Evolutionary conservation across 2,329 filamentous ascomycete species (phyloP), one percentile per base, ranked within the genome.

Genomic region (Ophiostoma ips): DNA sequence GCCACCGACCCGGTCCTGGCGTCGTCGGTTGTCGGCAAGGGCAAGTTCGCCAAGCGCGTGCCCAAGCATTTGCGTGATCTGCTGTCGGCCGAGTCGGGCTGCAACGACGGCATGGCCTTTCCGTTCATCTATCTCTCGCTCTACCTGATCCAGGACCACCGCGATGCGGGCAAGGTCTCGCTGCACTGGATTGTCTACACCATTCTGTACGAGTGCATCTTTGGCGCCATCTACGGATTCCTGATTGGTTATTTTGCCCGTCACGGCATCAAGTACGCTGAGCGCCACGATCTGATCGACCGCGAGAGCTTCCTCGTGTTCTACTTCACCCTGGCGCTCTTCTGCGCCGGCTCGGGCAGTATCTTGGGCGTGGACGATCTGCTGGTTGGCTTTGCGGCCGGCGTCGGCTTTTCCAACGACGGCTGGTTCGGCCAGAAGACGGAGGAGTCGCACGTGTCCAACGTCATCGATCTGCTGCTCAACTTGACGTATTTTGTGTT

Each of bases 61-160:
- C 92, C 92, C 19, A 96, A 95, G 71, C 92, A 98, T 80, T 71
- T 98, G 68, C 79, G 92, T 73, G 92, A 98, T 68, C 64, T 98
- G 48, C 72, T 98, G 12, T 98, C 92, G 5, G 89, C 89, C 51
- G 92, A 98, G 68, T 98, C 92, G 8, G 92, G 92, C 30, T 98
- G 92, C 69, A 98, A 98, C 73, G 92, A 98, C 64, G 92, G 92
- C 67, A 98, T 98, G 92, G 92, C 92, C 1, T 98, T 98, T 62
- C 92, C 92, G 0, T 98, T 98, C 65, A 79, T 98, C 60, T 98
- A 98, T 63, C 74, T 98, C 30, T 83, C 86, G 1, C 71, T 95
- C 30, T 96, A 95, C 65, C 76, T 96, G 44, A 86, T 96, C 57
- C 79, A 84, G 57, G 95, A 90, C 63, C 72, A 83, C 55, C 79